Conservation (phyloP, 805 yeast species). For the Saccharomycopsis synnaedendra region DNA sequence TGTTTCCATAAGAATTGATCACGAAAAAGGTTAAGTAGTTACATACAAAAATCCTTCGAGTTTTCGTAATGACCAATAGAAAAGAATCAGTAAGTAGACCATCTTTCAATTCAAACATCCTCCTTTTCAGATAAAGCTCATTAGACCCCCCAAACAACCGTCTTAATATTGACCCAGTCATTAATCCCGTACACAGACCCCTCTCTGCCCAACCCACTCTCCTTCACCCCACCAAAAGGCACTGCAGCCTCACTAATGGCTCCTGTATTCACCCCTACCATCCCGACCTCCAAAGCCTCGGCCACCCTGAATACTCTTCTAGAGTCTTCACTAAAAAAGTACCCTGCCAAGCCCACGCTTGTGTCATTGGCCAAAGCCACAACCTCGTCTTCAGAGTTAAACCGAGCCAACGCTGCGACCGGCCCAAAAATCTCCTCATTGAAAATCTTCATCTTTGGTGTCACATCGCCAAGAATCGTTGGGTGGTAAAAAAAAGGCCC, state of each 20-base stretch:
- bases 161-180: slow-evolving; percentile 57
- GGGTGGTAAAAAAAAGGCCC: slow-evolving; percentile 60
- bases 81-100: too few species aligned
- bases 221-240: slow-evolving; percentile 71
- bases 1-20: too few species aligned
- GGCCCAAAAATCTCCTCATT: slow-evolving; percentile 81
- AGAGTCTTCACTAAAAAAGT: slow-evolving; percentile 51
- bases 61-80: too few species aligned
- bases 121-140: neutral
- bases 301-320: slow-evolving; percentile 47
- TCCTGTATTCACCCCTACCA: slow-evolving; percentile 78
- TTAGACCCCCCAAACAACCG: slow-evolving; percentile 39
- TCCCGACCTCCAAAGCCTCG: slow-evolving; percentile 62
- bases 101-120: too few species aligned
- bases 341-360: slow-evolving; percentile 69
- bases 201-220: slow-evolving; percentile 74
- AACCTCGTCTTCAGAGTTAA: slow-evolving; percentile 54
- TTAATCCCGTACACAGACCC: slow-evolving; percentile 69
- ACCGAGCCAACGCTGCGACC: slow-evolving; percentile 57
- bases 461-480: slow-evolving; percentile 54
- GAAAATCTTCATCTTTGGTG: slow-evolving; percentile 42
- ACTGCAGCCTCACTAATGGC: slow-evolving; percentile 45
- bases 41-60: too few species aligned
- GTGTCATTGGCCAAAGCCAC: slow-evolving; percentile 50
- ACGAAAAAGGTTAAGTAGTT: too few species aligned